Base-by-base conservation (phyloP, 2,329 filamentous ascomycete species). In the Aspergillus sojae region DNA sequence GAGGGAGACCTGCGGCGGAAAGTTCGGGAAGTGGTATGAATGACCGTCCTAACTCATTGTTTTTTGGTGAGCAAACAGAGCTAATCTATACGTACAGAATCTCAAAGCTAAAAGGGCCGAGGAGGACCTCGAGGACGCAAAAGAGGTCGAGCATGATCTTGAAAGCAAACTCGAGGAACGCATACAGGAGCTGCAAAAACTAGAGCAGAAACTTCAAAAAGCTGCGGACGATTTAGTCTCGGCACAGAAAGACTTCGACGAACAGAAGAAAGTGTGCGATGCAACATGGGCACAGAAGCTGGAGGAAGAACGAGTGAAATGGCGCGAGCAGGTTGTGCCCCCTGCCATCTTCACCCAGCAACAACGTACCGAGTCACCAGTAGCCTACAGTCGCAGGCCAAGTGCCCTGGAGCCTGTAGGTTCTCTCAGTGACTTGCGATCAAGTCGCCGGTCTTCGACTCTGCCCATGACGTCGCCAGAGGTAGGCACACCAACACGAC, bases 1-100 rank as follows among this genome's bases (percentile, higher is more conserved):
- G 95, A 99, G 79, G 90, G 88, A 5, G 95, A 98, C 45, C 87
- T 96, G 79, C 86, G 95, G 68, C 92, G 91, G 75, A 98, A 96
- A 79, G 91, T 93, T 60, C 87, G 95, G 65, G 95, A 99, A 78
- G 84, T 90, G 72, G 91, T 93, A 84, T 79, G 88, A 81, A 28
- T 26, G 21, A 55, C 16, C 21, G 16, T n/a, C 19, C 48, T 21
- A 30, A 16, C 14, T 39, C 12, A 48, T 7, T 50, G 12, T 26
- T 7, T 6, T 21, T 21, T 36, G 1, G 7, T 21, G 48, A 19
- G 46, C 16, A 34, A 30, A 23, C 23, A 34, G 39, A 56, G 58
- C 67, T 63, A 61, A 67, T 60, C 19, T 54, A 43, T 21, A 48
- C 39, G 5, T 53, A 58, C 63, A 93, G 86, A 91, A 91, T 60